Evolutionary conservation across 805 yeast genomes (phyloP), one percentile per base, ranked within the genome.

Genomic region (Jamesozyma spencerorum): DNA sequence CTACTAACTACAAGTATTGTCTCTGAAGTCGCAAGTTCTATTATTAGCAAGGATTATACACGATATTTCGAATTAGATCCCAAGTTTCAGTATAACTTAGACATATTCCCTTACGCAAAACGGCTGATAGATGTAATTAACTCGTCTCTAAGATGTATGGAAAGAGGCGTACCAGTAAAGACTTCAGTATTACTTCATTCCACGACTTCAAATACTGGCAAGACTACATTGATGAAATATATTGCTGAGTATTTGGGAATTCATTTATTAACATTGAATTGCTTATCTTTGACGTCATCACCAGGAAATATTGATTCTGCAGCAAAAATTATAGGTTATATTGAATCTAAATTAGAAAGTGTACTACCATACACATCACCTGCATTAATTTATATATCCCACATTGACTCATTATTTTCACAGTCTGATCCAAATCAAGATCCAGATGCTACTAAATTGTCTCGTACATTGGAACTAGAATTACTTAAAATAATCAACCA

Each of bases 201-300:
- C 3, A 64, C 77, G 50, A 72, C 78, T 24, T 66, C 94, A 39
- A 86, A 83, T 7, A 76, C 84, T 5, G 98, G 98, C 0, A 90
- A 90, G 53, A 57, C 82, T 0, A 75, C 81, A 0, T 53, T 84
- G 18, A 75, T 85, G 0, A 59, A 70, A 38, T 73, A 74, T 41
- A 53, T 77, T 1, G 70, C 84, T 0, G 57, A 65, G 7, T 73
- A 73, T 24, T 57, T 79, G 24, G 95, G 96, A 0, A 59, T 79
- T 7, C 81, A 83, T 47, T 58, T 81, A 6, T 62, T 81, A 24
- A 82, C 75, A 35, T 60, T 90, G 12, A 94, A 88, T 47, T 80
- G 86, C 20, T 70, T 74, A 47, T 85, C 48, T 14, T 35, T 58
- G 15, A 42, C 53, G 18, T 17, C 50, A 3, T 48, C 77, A 27